Evolutionary conservation across 139 green algal species (phyloP).

Genomic region (Haematococcus lacustris): DNA sequence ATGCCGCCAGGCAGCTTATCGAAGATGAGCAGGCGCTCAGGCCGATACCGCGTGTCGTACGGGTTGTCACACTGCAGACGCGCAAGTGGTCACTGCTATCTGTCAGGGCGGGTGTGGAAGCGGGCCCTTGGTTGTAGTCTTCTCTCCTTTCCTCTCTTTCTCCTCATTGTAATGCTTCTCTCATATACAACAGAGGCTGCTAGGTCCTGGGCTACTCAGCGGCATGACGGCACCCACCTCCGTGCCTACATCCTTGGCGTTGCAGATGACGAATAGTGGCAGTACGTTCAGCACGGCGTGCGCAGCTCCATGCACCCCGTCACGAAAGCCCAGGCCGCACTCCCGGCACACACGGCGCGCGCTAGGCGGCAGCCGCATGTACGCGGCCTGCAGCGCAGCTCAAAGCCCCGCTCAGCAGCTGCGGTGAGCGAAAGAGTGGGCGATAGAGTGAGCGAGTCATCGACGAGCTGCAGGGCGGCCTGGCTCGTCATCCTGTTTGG

Average conservation of each 20-base stretch:
- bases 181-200: too few species aligned
- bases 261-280: slow-evolving; percentile 71
- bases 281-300: slow-evolving; percentile 88
- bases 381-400: slow-evolving; percentile 48
- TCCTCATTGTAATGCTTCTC: too few species aligned
- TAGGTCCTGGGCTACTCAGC: too few species aligned
- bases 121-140: too few species aligned
- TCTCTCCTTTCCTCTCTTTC: too few species aligned
- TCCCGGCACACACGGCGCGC: slow-evolving; percentile 26
- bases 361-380: slow-evolving; percentile 66
- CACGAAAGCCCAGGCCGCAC: slow-evolving; percentile 53
- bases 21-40: slow-evolving; percentile 85
- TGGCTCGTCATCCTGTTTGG: too few species aligned
- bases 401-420: too few species aligned
- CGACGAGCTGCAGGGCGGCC: too few species aligned
- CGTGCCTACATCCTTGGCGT: slow-evolving; percentile 22
- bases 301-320: slow-evolving; percentile 76
- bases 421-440: too few species aligned
- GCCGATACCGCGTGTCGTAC: slow-evolving; percentile 65
- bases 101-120: too few species aligned
- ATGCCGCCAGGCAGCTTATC: slow-evolving; percentile 84
- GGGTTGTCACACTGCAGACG: slow-evolving; percentile 79
- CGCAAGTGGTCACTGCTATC: too few species aligned
- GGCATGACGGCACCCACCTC: slow-evolving; percentile 14
- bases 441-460: too few species aligned